Base-by-base conservation (phyloP, 352 stramenopile genomes). In the Phytophthora ramorum region DNA sequence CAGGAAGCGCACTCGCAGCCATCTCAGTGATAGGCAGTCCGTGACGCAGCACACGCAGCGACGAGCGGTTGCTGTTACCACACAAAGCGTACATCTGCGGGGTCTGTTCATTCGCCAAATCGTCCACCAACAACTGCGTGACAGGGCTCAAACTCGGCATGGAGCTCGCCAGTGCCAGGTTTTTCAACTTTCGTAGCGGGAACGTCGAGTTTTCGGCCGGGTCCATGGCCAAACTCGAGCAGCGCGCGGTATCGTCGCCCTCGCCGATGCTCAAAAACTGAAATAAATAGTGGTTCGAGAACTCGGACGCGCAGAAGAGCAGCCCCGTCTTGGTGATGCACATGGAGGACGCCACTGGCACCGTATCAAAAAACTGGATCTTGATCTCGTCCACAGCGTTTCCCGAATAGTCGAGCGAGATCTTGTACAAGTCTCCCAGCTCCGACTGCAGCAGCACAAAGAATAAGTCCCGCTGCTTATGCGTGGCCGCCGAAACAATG, bases 381-480 rank as follows among this genome's bases (percentile, higher is more conserved):
- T 93, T 97, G 48, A 97, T 81, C 51, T 96, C 85, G 30, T 91
- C 87, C 34, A 95, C 89, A 8, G 83, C 81, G 22, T 83, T 89
- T 9, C 85, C 79, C 24, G 91, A 81, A 70, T 98, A 89, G 22
- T 93, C 83, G 13, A 99, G 78, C 32, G 93, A 98, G 26, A 99
- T 92, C 75, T 99, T 99, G 89, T 98, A 99, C 28, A 99, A 73
- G 81, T 99, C 98, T 30, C 98, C 98, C 24, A 99, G 77, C 73
- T 99, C 98, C 1, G 91, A 98, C 81, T 99, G 98, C 20, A 98
- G 71, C 24, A 99, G 65, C 43, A 98, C 97, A 81, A 99, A 99
- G 65, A 99, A 99, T 49, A 99, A 86, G 63, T 96, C 88, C 46
- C 88, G 81, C 56, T 99, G 94, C 68, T 98, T 95, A 76, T 99